These are phyloP conservation scores for Penicillium ochrochloron DNA, from an alignment of 495 filamentous ascomycete species.

Conservation along the genomic window DNA sequence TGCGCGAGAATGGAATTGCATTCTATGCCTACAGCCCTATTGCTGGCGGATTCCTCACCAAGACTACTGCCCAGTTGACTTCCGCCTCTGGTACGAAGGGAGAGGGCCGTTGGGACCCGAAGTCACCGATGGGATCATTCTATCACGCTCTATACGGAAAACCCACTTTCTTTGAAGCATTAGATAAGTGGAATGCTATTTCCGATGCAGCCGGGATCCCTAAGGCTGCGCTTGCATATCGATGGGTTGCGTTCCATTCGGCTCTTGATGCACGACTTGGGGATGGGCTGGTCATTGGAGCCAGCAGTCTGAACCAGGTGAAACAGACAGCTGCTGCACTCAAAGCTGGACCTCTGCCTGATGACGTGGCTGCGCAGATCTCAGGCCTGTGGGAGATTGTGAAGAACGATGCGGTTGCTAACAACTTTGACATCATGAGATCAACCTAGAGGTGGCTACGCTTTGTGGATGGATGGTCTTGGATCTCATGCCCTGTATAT, in stretches of 20 bases:
- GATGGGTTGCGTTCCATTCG: conserved; percentile 5
- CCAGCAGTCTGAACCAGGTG: background rate
- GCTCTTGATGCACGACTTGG: conserved; percentile 7
- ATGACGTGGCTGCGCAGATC: background rate
- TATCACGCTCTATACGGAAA: conserved; percentile 5
- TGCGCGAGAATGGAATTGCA: conserved; percentile 55
- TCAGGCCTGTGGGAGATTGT: conserved; percentile 7
- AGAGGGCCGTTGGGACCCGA: conserved; percentile 5
- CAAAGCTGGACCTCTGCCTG: background rate
- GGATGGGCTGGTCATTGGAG: background rate
- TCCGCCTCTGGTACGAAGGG: background rate
- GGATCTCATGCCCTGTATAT: background rate
- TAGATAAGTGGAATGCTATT: conserved; percentile 3
- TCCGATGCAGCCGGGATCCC: background rate
- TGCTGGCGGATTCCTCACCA: conserved; percentile 3
- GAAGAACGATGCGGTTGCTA: conserved; percentile 13
- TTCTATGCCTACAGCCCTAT: conserved; percentile 50
- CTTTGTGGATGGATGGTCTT: background rate
- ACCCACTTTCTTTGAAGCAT: conserved; percentile 1
- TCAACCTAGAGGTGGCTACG: background rate
- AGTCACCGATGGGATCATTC: background rate
- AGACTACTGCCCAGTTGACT: background rate
- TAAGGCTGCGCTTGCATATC: conserved; percentile 5
- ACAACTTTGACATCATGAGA: conserved; percentile 14
- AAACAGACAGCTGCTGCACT: conserved; percentile 8